Evolutionary conservation across 164 flowering plant genomes (phyloP), one percentile per base, ranked within the genome.

Genomic region (Protea cynaroides): DNA sequence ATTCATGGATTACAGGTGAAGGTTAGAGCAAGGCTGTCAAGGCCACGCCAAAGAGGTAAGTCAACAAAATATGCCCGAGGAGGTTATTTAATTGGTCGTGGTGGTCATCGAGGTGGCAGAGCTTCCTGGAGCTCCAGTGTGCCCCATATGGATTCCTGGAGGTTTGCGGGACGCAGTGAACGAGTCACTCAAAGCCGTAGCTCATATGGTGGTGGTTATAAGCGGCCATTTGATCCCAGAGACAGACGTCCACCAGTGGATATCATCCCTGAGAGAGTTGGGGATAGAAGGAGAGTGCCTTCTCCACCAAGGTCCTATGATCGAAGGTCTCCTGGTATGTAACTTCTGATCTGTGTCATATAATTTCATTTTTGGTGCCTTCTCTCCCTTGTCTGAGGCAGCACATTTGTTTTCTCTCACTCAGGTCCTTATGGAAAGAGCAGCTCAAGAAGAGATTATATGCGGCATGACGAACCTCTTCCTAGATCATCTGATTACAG

Each of bases 41-140:
- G 76, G 56, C 76, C 76, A 60, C 72, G 69, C 49, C 76, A 69
- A 55, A 65, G 72, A 69, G 63, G 69, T 51, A 69, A 58, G 68
- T 56, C 59, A 50, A 62, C 60, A 12, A 60, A 52, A 50, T 66
- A 60, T 73, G 65, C 65, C 7, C 61, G 62, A 25, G 72, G 72
- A n/a, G 72, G 65, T 63, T 72, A 67, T 59, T 54, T 36, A 24
- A 43, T 58, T 54, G 63, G 64, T 9, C 63, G 23, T 51, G 62
- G 65, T 6, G 37, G 64, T 49, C 47, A 62, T 18, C 46, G 69
- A 24, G 72, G 63, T 60, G 59, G 49, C n/a, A 69, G 51, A 63
- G 23, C 63, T 56, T 54, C 23, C 50, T 61, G 72, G 72, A 52
- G 38, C 37, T 22, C 69, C 65, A 50, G 69, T 50, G 34, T 34